Evolutionary conservation across 495 filamentous ascomycete genomes (phyloP).

Genomic region (Penicillium cosmopolitanum): DNA sequence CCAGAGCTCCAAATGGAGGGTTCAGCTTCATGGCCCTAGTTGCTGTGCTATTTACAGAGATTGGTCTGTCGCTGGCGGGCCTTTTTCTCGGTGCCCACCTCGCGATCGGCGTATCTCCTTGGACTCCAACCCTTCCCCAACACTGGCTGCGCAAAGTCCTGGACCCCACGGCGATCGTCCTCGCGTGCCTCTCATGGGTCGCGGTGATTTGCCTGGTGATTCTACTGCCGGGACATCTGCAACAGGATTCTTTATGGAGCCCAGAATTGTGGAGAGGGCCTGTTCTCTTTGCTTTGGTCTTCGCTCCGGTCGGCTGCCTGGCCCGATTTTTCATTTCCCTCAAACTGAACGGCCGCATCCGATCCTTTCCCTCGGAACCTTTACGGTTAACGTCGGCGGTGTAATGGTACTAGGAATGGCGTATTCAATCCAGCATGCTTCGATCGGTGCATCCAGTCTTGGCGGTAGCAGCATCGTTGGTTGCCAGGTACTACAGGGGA

Average conservation of each 20-base stretch:
- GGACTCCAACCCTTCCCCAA: conserved; percentile 4
- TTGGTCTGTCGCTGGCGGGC: conserved; percentile 62
- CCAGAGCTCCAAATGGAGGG: conserved; percentile 54
- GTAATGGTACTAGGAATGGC: conserved; percentile 59
- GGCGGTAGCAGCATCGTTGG: conserved; percentile 21
- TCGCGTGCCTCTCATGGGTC: conserved; percentile 7
- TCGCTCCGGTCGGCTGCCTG: conserved; percentile 74
- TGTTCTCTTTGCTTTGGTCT: conserved; percentile 70
- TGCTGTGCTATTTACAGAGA: conserved; percentile 65
- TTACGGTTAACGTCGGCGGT: conserved; percentile 73
- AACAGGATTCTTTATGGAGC: conserved; percentile 9
- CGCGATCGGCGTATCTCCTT: conserved; percentile 8
- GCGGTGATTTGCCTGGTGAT: conserved; percentile 8
- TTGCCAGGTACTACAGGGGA: conserved; percentile 75
- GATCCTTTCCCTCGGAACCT: conserved; percentile 77
- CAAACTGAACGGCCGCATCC: conserved; percentile 6
- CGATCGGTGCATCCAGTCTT: conserved; percentile 7
- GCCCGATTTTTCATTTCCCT: conserved; percentile 57
- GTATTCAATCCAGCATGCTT: conserved; percentile 18
- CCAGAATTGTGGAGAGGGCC: conserved; percentile 66
- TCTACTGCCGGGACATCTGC: conserved; percentile 14
- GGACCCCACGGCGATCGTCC: conserved; percentile 2
- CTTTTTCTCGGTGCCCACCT: conserved; percentile 12
- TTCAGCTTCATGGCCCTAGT: conserved; percentile 73
- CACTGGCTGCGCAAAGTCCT: conserved; percentile 2